Base-by-base conservation (phyloP, 129 eudicot genomes). In the Centella asiatica region DNA sequence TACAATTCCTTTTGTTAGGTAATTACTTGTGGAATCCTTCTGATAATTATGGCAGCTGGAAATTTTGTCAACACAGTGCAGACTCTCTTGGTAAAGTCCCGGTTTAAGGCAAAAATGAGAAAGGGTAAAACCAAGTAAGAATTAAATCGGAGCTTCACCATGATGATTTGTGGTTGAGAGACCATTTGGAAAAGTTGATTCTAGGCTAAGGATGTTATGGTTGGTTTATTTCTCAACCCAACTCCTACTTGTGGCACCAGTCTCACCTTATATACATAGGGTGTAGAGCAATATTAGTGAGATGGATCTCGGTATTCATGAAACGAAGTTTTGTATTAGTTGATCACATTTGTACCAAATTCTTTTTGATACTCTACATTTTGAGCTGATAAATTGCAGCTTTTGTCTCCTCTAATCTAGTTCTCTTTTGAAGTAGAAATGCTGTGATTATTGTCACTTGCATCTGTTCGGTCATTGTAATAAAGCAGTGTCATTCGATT, bases 1-100 rank as follows among this genome's bases (percentile, higher is more conserved):
- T 24, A 24, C 23, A 27, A 34, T 51, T 57, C 42, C 52, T 44
- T 32, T 66, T 65, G 69, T 49, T 81, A 83, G 90, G 92, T 83
- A 3, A 66, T 83, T 34, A 77, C 77, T 0, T 80, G 88, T 73
- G 90, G 92, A 67, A 57, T 87, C 54, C 88, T 87, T 57, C 64
- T 87, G 62, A 74, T 87, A 39, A 44, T 78, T 23, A 87, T 87
- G 95, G 95, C 95, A 32, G 82, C 76, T 34, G 92, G 88, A 48
- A 87, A 87, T 64, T 87, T 87, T 50, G 77, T 74, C 55, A 87
- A 87, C 71, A 83, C 95, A 34, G 85, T 87, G 66, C 81, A 83
- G 71, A 80, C 88, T 9, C 80, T 87, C 11, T 48, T 80, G 69
- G 81, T 71, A 25, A 87, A 87, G 66, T 83, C 87, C 2, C 71